These are phyloP conservation scores for Monilinia fructigena DNA, from an alignment of 2,329 filamentous ascomycete species.

Conservation along the genomic window DNA sequence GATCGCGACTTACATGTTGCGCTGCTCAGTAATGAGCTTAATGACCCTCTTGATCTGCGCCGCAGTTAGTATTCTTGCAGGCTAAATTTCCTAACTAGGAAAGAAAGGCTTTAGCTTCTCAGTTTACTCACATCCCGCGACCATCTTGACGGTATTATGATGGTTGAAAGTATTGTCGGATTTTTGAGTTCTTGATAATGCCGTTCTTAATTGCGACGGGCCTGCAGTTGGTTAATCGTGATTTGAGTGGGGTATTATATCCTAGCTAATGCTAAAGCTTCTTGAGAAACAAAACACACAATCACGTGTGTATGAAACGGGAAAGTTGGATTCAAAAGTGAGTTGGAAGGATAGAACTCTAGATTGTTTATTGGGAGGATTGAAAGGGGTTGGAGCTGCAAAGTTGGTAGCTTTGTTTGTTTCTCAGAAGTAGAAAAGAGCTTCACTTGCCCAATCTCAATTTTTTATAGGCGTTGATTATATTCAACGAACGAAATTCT, in stretches of 20 bases:
- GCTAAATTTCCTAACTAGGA: not conserved
- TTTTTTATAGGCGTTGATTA: not conserved
- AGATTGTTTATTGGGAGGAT: not conserved
- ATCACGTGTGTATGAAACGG: constrained; percentile 21
- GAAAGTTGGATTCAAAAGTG: not conserved
- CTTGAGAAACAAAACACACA: constrained; percentile 1
- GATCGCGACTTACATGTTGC: constrained; percentile 58
- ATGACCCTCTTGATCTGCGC: constrained; percentile 74
- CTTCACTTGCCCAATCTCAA: not conserved
- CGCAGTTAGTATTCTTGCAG: constrained; percentile 20
- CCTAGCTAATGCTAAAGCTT: constrained; percentile 7
- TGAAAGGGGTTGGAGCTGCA: not conserved
- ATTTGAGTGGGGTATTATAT: constrained; percentile 22
- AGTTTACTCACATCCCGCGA: constrained; percentile 37
- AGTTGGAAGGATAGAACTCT: not conserved
- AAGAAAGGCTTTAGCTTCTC: not conserved
- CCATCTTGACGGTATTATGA: constrained; percentile 34
- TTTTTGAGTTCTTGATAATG: constrained; percentile 19
- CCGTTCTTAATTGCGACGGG: constrained; percentile 15
- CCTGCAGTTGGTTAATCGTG: constrained; percentile 21
- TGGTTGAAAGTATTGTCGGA: constrained; percentile 15
- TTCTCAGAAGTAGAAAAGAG: not conserved
- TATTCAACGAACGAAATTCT: not conserved
- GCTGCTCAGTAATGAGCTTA: constrained; percentile 91
- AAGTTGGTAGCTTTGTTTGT: constrained; percentile 4